Evolutionary conservation across 495 filamentous ascomycete species (phyloP).

Genomic region (Neurospora hispaniola): DNA sequence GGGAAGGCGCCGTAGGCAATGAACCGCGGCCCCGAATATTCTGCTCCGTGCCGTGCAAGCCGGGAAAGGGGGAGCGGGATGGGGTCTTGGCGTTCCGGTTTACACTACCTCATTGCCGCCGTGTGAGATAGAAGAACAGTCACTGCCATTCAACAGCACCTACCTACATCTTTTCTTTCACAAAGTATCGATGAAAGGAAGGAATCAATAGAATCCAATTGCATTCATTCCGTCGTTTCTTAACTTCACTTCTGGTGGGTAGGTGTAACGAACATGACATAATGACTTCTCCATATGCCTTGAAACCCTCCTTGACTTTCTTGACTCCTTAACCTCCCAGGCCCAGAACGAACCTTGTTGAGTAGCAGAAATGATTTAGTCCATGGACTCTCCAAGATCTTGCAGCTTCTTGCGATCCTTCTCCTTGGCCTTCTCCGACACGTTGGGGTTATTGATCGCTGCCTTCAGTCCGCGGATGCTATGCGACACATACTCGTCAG

Average conservation of each 20-base stretch:
- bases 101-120: not conserved
- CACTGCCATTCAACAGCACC: not conserved
- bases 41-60: not conserved
- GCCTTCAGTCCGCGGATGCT: slow-evolving; percentile 14
- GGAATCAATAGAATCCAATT: not conserved
- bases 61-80: not conserved
- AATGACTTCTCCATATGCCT: not conserved
- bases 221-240: not conserved
- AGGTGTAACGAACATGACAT: not conserved
- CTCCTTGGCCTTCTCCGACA: slow-evolving; percentile 21
- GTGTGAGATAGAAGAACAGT: not conserved
- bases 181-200: not conserved
- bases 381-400: slow-evolving; percentile 15
- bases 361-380: not conserved
- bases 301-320: not conserved
- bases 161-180: not conserved
- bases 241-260: not conserved
- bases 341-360: not conserved
- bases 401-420: slow-evolving; percentile 19
- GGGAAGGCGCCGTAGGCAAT: not conserved
- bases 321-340: not conserved
- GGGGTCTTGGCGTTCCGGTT: not conserved
- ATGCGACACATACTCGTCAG: not conserved
- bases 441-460: slow-evolving; percentile 14
- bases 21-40: not conserved